phyloP scores from a whole-genome alignment of 768 basidiomycete species.

The Boletus rex-veris region DNA sequence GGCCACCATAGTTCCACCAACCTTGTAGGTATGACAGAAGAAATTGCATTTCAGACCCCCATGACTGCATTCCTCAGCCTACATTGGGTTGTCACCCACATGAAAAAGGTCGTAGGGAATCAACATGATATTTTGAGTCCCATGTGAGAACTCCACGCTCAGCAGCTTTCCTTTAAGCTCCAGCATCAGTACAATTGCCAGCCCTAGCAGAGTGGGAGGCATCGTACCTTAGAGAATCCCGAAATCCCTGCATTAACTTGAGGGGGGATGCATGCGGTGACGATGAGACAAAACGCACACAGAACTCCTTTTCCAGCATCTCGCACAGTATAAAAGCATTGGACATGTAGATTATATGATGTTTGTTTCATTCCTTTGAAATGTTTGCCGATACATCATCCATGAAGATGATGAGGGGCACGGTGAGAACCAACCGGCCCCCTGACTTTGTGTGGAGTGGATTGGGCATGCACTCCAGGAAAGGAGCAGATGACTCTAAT shows the following conservation, averaged over 20 bases:
- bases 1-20: background rate
- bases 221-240: background rate
- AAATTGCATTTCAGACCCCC: background rate
- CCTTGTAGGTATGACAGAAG: background rate
- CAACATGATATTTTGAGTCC: background rate
- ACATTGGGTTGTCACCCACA: background rate
- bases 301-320: conserved; percentile 32
- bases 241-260: conserved; percentile 24
- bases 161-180: background rate
- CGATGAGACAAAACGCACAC: conserved; percentile 25
- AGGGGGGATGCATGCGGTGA: conserved; percentile 34
- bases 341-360: conserved; percentile 30
- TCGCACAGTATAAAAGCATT: conserved; percentile 25
- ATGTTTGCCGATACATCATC: conserved; percentile 36
- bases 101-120: background rate
- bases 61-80: no score
- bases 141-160: background rate
- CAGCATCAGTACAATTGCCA: no score
- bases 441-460: background rate
- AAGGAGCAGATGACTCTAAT: no score
- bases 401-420: conserved; percentile 29
- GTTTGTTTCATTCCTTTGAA: conserved; percentile 37
- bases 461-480: background rate
- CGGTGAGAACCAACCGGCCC: background rate
- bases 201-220: no score